Base-by-base conservation (phyloP, 805 yeast genomes). In the Zygoascus tannicola region DNA sequence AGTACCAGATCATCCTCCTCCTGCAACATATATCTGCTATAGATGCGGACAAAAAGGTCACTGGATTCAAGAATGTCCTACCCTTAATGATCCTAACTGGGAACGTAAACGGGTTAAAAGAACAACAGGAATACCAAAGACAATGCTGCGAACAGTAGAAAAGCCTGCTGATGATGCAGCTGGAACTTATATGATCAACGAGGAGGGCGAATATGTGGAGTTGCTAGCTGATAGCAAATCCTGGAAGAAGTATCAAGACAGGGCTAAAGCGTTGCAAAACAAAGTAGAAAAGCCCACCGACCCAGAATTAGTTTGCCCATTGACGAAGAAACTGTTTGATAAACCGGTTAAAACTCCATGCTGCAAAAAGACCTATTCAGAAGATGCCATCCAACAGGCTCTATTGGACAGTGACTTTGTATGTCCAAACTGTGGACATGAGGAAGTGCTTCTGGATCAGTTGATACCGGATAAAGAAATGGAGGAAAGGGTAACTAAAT, bases 71-170 rank as follows among this genome's bases (percentile, higher is more conserved):
- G 85, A 87, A 55, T 92, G 99, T 68, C 98, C 99, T 0, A 85
- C 94, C 2, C 82, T 85, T 56, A 78, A 76, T 36, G 97, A 90
- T 63, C 96, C 96, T 2, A 84, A 78, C 54, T 87, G 87, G 73
- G 97, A 90, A 58, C 95, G 95, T 16, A 85, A 85, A 57, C 73
- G 94, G 48, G 82, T 92, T 40, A 82, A 85, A 55, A 75, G 94
- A 54, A 88, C 97, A 0, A 92, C 97, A 0, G 99, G 99, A 80
- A 92, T 92, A 57, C 99, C 99, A 2, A 83, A 81, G 63, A 81
- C 94, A 28, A 86, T 86, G 62, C 75, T 92, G 62, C 83, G 86
- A 53, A 81, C 94, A 0, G 79, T 92, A 5, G 85, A 84, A 15
- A 84, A 84, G 58, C 90, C 90, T 22, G 73, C 78, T 0, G 85